Base-by-base conservation (phyloP, 768 basidiomycete genomes). In the Rhizopogon salebrosus region DNA sequence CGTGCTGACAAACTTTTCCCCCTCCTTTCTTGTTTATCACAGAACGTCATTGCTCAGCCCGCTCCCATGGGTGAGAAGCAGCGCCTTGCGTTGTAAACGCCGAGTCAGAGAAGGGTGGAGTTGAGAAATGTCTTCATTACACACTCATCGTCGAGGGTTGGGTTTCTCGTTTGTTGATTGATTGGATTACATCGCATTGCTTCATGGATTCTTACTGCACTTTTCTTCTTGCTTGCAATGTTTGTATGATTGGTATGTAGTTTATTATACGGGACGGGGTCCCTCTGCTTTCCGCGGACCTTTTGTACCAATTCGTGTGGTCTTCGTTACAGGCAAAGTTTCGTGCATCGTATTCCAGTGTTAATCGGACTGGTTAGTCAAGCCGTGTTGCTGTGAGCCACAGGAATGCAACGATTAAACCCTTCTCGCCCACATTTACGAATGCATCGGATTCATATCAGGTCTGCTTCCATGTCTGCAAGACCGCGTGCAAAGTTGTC, bases 21-120 rank as follows among this genome's bases (percentile, higher is more conserved):
- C n/a, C 27, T 10, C 16, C 39, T 8, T 29, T 50, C 31, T 27
- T 38, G 3, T 29, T 27, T 22, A 11, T 46, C 58, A 60, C 57
- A 66, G 16, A 64, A 54, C 14, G 56, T 59, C 27, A 46, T 61
- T 23, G 27, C 57, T 16, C 57, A 58, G 6, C 48, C 20, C 38
- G 58, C 64, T 16, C 53, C 65, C 41, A 67, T 69, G 67, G 22
- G 58, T 5, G 66, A 67, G 54, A 67, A 67, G 58, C 59, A 57
- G 45, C 56, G 52, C 10, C 61, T 60, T 39, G 56, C 68, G 11
- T 56, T 67, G 51, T 67, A 59, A 62, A 27, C 34, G 38, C 26
- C 6, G 26, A n/a, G 29, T 23, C 22, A 11, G 6, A 24, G 36
- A 22, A 29, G 22, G 38, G 41, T 18, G 20, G 54, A 13, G 23